Percentiles rank a stretch among this genome's conserved stretches.
Conservation (phyloP, 2,329 filamentous ascomycete species). For the Pyrenochaeta sp. region DNA sequence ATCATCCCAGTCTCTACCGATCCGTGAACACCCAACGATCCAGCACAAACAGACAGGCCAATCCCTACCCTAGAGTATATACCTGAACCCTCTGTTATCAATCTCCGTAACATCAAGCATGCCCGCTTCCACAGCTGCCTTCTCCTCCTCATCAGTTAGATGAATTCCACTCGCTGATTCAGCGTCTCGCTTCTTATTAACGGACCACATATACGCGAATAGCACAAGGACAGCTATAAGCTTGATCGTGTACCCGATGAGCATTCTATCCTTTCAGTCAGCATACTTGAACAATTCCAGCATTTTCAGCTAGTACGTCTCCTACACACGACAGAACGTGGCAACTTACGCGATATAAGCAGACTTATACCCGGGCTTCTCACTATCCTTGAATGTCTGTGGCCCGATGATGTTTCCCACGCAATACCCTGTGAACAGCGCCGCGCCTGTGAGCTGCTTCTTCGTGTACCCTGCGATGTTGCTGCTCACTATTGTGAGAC, state of each 20-base stretch:
- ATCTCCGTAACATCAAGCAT: slow-evolving; percentile 55
- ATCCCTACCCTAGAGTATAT: slow-evolving; percentile 35
- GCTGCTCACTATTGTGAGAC: slow-evolving; percentile 49
- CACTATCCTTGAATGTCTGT: slow-evolving; percentile 51
- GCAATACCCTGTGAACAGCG: slow-evolving; percentile 54
- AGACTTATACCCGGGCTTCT: slow-evolving; percentile 46
- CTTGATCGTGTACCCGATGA: slow-evolving; percentile 54
- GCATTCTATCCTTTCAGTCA: slow-evolving; percentile 24
- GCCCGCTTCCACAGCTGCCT: slow-evolving; percentile 47
- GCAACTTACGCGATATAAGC: slow-evolving; percentile 4
- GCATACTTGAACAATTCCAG: neutral
- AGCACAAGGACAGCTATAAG: slow-evolving; percentile 45
- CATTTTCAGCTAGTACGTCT: too few relatives aligned
- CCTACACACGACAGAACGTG: too few relatives aligned
- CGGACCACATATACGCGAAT: slow-evolving; percentile 48
- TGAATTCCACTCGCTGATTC: slow-evolving; percentile 25
- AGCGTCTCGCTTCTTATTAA: slow-evolving; percentile 45
- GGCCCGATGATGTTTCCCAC: slow-evolving; percentile 54
- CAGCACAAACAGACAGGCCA: too few relatives aligned
- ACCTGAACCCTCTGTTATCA: slow-evolving; percentile 56
- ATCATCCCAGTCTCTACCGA: too few relatives aligned
- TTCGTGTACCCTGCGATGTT: slow-evolving; percentile 53
- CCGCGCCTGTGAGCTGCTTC: slow-evolving; percentile 65
- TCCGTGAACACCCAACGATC: too few relatives aligned
- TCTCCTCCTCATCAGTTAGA: slow-evolving; percentile 31